phyloP scores from a whole-genome alignment of 2,329 filamentous ascomycete genomes.

The Bipolaris zeicola region DNA sequence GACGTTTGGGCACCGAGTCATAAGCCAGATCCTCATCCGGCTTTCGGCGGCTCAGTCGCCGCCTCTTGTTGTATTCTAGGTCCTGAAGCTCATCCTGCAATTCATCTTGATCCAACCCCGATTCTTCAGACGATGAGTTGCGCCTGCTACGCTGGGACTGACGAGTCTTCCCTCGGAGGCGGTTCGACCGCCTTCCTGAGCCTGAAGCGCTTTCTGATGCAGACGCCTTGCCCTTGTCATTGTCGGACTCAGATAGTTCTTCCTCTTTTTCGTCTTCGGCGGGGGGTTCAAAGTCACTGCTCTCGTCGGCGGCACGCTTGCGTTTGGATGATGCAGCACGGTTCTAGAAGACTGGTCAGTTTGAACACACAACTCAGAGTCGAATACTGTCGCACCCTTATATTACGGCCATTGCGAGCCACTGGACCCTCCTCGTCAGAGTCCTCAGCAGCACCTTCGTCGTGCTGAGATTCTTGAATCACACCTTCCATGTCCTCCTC shows the following conservation, averaged over 20 bases:
- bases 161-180: slow-evolving; percentile 55
- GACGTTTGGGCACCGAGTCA: slow-evolving; percentile 65
- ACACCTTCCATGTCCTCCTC: slow-evolving; percentile 44
- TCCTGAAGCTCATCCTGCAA: slow-evolving; percentile 58
- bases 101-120: slow-evolving; percentile 48
- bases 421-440: slow-evolving; percentile 61
- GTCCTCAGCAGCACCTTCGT: slow-evolving; percentile 49
- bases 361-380: slow-evolving; percentile 11
- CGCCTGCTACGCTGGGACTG: slow-evolving; percentile 55
- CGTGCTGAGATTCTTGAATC: slow-evolving; percentile 51
- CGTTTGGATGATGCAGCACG: slow-evolving; percentile 41
- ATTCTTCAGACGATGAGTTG: slow-evolving; percentile 55
- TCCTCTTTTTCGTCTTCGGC: slow-evolving; percentile 62
- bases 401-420: slow-evolving; percentile 52
- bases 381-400: slow-evolving; percentile 25
- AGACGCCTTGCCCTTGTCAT: slow-evolving; percentile 50
- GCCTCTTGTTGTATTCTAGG: slow-evolving; percentile 57
- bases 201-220: slow-evolving; percentile 47
- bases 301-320: slow-evolving; percentile 57
- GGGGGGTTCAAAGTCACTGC: slow-evolving; percentile 68
- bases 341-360: slow-evolving; percentile 28
- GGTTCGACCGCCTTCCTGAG: slow-evolving; percentile 57
- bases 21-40: slow-evolving; percentile 54
- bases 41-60: slow-evolving; percentile 38
- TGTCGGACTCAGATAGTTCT: slow-evolving; percentile 59